Evolutionary conservation across 768 basidiomycete species (phyloP).

Genomic region (Leccinellum rugosiceps): DNA sequence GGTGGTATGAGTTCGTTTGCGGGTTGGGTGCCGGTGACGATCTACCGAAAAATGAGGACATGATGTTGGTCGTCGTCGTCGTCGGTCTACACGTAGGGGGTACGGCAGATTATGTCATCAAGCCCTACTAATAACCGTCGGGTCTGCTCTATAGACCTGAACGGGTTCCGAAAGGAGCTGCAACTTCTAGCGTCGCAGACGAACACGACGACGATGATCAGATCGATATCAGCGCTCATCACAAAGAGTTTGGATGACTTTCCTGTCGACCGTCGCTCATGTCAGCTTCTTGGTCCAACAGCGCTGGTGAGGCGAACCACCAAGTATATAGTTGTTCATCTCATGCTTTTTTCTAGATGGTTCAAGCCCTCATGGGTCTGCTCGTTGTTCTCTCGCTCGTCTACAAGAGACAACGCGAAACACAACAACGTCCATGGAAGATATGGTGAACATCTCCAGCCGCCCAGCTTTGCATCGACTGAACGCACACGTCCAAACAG

Average conservation of each 20-base stretch:
- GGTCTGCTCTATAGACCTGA: too few relatives aligned
- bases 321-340: background rate
- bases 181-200: background rate
- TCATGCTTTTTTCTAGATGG: slow-evolving; percentile 43
- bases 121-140: background rate
- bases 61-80: slow-evolving; percentile 5
- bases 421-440: slow-evolving; percentile 81
- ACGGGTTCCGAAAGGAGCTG: background rate
- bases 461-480: background rate
- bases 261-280: slow-evolving; percentile 42
- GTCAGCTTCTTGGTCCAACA: slow-evolving; percentile 46
- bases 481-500: slow-evolving; percentile 35
- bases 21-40: slow-evolving; percentile 30
- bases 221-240: slow-evolving; percentile 8
- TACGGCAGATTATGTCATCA: background rate
- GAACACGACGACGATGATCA: slow-evolving; percentile 5
- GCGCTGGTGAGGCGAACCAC: slow-evolving; percentile 36
- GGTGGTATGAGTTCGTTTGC: slow-evolving; percentile 41
- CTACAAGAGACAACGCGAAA: slow-evolving; percentile 85
- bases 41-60: slow-evolving; percentile 45
- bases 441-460: slow-evolving; percentile 67
- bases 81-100: too few relatives aligned
- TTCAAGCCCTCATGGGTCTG: slow-evolving; percentile 87
- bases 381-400: slow-evolving; percentile 86
- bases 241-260: slow-evolving; percentile 20